Base-by-base conservation (phyloP, 345 rosid genomes). In the Gossypioides kirkii region DNA sequence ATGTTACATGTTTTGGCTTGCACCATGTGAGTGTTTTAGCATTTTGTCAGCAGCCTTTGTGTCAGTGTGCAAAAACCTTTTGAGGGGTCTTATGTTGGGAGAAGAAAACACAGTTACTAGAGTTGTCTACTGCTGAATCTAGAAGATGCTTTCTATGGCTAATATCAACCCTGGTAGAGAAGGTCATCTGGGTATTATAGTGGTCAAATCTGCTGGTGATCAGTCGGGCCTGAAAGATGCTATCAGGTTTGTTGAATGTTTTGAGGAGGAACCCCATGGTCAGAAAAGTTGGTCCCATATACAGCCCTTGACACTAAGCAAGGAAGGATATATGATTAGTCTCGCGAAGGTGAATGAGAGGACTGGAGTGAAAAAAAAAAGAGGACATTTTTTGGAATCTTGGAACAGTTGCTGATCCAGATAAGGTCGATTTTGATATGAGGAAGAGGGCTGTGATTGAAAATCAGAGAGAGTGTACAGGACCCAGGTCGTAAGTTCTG, bases 381-480 rank as follows among this genome's bases (percentile, higher is more conserved):
- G 94, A 95, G 94, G 82, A 79, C 87, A 80, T 84, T 92, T 32
- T 95, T 89, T 71, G 97, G 98, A 16, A 89, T 77, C 90, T 95
- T 36, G 98, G 85, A 61, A 86, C 87, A 10, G 88, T 84, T 73
- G 74, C 82, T 58, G 98, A 92, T 84, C 84, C 92, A 69, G 86
- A 81, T 71, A 88, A 87, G 83, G 73, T 95, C 71, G 98, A 95
- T 84, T 77, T 82, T 61, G 99, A 92, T 61, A 88, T 92, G 18
- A 87, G 85, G 85, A 95, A 86, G 88, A 92, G 83, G 78, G 87
- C 83, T 63, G 68, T 82, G 58, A 79, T 95, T 60, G 97, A 88
- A 84, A 92, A 92, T 85, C 83, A 64, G 63, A 81, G 85, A 94
- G n/a, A n/a, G n/a, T n/a, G n/a, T n/a, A n/a, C n/a, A n/a, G n/a